A percentile compares a stretch with the other conserved stretches of the same genome.
phyloP scores from a whole-genome alignment of 106 monocot genomes.

The Dendrobium nobile region DNA sequence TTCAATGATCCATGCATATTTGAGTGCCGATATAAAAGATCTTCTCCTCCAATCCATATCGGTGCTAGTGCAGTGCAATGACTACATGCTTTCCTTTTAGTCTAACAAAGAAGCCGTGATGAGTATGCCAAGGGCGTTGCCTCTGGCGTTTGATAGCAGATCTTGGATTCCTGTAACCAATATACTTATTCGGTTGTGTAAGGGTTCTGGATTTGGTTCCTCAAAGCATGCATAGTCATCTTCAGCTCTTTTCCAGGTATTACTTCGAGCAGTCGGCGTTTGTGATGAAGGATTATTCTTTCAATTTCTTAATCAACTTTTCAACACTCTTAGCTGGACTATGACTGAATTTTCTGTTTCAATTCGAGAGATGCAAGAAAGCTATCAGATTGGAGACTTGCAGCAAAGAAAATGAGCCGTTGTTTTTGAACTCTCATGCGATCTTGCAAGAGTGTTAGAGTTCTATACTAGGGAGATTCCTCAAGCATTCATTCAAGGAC shows the following conservation, averaged over 20 bases:
- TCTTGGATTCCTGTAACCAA: slow-evolving; percentile 95
- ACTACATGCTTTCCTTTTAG: slow-evolving; percentile 77
- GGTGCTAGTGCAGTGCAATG: slow-evolving; percentile 75
- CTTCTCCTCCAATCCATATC: slow-evolving; percentile 91
- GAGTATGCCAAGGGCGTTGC: slow-evolving; percentile 71
- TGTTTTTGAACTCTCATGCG: slow-evolving; percentile 92
- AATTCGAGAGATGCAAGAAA: slow-evolving; percentile 91
- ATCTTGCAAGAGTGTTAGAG: slow-evolving; percentile 73
- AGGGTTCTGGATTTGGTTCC: slow-evolving; percentile 84
- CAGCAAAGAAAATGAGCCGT: slow-evolving; percentile 94
- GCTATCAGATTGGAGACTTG: slow-evolving; percentile 66
- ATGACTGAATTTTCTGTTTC: slow-evolving; percentile 98
- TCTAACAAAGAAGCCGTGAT: slow-evolving; percentile 65
- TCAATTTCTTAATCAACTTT: slow-evolving; percentile 87
- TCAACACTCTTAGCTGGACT: slow-evolving; percentile 96
- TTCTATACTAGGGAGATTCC: no score
- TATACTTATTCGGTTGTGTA: slow-evolving; percentile 71
- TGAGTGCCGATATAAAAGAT: slow-evolving; percentile 80
- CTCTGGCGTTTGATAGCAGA: slow-evolving; percentile 82
- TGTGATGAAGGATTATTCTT: slow-evolving; percentile 72
- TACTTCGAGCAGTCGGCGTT: slow-evolving; percentile 66
- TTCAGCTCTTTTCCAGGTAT: slow-evolving; percentile 73
- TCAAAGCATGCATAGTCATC: slow-evolving; percentile 77
- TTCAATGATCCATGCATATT: slow-evolving; percentile 85
- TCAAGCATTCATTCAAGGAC: slow-evolving; percentile 77